Evolutionary conservation across 2,329 filamentous ascomycete species (phyloP).

Genomic region (Acephala macrosclerotiorum): DNA sequence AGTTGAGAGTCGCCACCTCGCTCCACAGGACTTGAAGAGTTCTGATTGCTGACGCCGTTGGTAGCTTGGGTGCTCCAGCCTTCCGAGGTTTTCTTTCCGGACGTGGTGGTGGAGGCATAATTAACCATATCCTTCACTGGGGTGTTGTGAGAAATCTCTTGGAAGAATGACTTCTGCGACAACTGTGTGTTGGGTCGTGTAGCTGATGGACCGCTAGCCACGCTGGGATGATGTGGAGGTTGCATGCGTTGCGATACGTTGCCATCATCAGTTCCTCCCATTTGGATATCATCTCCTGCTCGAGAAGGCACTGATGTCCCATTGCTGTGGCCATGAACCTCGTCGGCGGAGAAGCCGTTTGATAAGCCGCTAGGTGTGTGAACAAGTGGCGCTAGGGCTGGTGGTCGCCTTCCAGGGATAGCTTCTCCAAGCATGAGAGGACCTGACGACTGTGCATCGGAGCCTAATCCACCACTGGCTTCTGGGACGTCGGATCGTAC

Average conservation of each 20-base stretch:
- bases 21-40: conserved; percentile 40
- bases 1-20: conserved; percentile 45
- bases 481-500: conserved; percentile 56
- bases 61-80: conserved; percentile 76
- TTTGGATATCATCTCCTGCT: conserved; percentile 63
- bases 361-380: conserved; percentile 63
- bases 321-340: conserved; percentile 56
- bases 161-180: conserved; percentile 66
- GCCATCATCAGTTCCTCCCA: conserved; percentile 63
- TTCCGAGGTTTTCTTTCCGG: conserved; percentile 78
- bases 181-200: conserved; percentile 60
- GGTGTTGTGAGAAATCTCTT: conserved; percentile 62
- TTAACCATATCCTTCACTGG: conserved; percentile 71
- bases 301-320: conserved; percentile 58
- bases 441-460: conserved; percentile 58
- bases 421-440: conserved; percentile 70
- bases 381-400: conserved; percentile 40
- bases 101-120: conserved; percentile 87
- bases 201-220: conserved; percentile 51
- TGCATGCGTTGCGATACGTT: conserved; percentile 53
- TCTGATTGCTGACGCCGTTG: conserved; percentile 60
- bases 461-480: conserved; percentile 40
- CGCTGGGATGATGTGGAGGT: conserved; percentile 51
- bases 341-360: conserved; percentile 60
- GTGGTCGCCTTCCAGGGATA: conserved; percentile 58